These are phyloP conservation scores for Xylaria scruposa DNA, from an alignment of 495 filamentous ascomycete species.

Conservation along the genomic window DNA sequence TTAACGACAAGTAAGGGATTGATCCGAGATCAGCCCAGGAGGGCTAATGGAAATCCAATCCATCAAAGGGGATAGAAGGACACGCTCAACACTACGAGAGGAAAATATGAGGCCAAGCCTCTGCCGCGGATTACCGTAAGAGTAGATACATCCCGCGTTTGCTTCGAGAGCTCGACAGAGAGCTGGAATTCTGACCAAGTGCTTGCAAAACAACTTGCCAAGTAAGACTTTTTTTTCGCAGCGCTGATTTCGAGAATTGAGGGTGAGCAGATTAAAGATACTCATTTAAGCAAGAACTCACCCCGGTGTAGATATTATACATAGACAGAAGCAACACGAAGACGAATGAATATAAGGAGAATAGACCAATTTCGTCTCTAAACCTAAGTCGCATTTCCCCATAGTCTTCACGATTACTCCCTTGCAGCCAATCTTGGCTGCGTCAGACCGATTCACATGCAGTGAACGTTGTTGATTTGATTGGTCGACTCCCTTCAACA, in stretches of 20 bases:
- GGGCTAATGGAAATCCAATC: constrained; percentile 40
- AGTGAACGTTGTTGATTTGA: background rate
- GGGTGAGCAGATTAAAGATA: background rate
- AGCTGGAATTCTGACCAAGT: background rate
- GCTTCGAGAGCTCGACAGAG: background rate
- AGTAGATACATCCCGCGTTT: background rate
- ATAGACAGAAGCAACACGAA: constrained; percentile 8
- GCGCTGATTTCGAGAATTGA: background rate
- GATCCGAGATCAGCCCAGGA: constrained; percentile 45
- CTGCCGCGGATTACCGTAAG: background rate
- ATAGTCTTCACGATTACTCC: background rate
- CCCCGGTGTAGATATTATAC: background rate
- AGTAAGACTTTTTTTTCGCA: constrained; percentile 4
- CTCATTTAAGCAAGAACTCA: constrained; percentile 9
- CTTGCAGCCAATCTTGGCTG: background rate
- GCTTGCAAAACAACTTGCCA: background rate
- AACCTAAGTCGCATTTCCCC: too few species aligned
- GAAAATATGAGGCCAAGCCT: background rate
- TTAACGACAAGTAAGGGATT: constrained; percentile 45
- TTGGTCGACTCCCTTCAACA: constrained; percentile 1
- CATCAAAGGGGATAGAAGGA: constrained; percentile 34
- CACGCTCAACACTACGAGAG: background rate
- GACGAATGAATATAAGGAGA: background rate
- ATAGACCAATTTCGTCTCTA: constrained; percentile 9
- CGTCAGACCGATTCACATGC: background rate